Base-by-base conservation (phyloP, 305 asterid genomes). In the Euphrasia arctica region DNA sequence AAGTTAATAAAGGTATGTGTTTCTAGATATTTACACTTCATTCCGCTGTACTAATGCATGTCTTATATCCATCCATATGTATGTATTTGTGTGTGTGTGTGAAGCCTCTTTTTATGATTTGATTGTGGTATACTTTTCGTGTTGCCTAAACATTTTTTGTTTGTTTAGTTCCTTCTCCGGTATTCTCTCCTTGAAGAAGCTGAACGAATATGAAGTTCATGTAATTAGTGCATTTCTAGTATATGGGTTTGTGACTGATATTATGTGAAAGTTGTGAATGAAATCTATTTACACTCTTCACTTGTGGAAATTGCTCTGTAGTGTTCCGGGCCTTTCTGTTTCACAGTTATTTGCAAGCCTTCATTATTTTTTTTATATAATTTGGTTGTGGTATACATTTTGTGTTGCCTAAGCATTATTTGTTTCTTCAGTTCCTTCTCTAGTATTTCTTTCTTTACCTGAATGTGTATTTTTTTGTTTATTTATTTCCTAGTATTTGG, bases 1-100 rank as follows among this genome's bases (percentile, higher is more conserved):
- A 90, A 78, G 95, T 88, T 70, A 94, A 93, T 78, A 93, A 82
- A 81, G 99, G 98, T 90, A 97, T 87, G 60, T 36, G 78, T 51
- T 51, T 45, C 64, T 66, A 60, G 58, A 41, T 14, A 39, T 11
- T 55, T 42, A 48, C 14, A 4, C 18, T n/a, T 48, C 12, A 12
- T 48, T 48, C 22, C 15, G 5, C 2, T 58, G n/a, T 58, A 10
- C 52, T 31, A 27, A 43, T 10, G 12, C 54, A 39, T 3, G 22
- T 9, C 28, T 57, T 62, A 13, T 49, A 49, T 60, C n/a, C 56
- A 29, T 12, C 22, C 4, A 42, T 67, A 14, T 51, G 52, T 50
- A 48, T 45, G 14, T 2, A 9, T 14, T 0, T n/a, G 52, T 11
- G 14, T 12, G 18, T 47, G 7, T 13, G 52, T 12, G 50, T 43